phyloP scores from a whole-genome alignment of 2,329 filamentous ascomycete species.

The Fusarium decemcellulare region DNA sequence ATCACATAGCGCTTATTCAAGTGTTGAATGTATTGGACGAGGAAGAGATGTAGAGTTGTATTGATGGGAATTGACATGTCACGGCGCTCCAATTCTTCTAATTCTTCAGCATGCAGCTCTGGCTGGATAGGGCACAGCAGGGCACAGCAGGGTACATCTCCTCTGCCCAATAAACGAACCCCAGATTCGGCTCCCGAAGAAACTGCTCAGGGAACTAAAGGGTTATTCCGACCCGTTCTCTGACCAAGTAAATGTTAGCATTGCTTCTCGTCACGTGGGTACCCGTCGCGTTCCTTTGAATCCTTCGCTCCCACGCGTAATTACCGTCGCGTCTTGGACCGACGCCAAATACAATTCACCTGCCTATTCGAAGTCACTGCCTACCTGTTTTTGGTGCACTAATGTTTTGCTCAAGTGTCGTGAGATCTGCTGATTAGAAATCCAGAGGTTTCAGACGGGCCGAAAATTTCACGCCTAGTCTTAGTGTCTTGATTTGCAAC shows the following conservation, averaged over 20 bases:
- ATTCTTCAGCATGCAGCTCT: no score
- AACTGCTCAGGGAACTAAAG: background rate
- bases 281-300: constrained; percentile 25
- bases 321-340: constrained; percentile 15
- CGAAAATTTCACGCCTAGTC: constrained; percentile 18
- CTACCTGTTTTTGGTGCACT: background rate
- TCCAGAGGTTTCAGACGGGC: constrained; percentile 9
- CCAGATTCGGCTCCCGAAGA: background rate
- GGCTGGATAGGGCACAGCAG: no score
- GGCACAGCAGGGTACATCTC: no score
- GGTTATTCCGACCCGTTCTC: background rate
- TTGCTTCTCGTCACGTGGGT: constrained; percentile 33
- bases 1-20: background rate
- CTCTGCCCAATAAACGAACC: no score
- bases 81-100: no score
- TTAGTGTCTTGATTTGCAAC: constrained; percentile 17
- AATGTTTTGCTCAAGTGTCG: background rate
- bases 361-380: constrained; percentile 1
- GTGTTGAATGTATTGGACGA: background rate
- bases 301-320: constrained; percentile 9
- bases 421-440: constrained; percentile 23
- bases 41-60: no score
- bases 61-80: no score
- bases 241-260: background rate
- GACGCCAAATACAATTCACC: constrained; percentile 13